A percentile compares a stretch with the other conserved stretches of the same genome.
Conservation (phyloP, 148 eudicot genomes). For the Nepenthes gracilis region DNA sequence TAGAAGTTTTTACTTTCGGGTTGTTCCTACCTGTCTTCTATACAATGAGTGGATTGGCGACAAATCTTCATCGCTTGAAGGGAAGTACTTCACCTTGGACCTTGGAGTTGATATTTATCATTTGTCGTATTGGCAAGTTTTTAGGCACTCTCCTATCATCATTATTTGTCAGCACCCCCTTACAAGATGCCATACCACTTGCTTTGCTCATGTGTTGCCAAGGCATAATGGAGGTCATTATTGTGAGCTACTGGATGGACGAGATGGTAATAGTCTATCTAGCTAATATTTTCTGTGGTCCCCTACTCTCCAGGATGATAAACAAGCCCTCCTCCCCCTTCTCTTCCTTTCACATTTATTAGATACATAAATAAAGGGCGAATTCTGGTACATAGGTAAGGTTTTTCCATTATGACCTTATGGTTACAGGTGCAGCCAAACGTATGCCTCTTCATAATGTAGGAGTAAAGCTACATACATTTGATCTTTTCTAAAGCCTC, state of each 20-base stretch:
- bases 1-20: conserved; percentile 18
- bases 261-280: conserved; percentile 10
- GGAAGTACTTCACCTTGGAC: conserved; percentile 9
- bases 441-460: no score
- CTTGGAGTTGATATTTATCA: conserved; percentile 19
- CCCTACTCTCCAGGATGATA: neutral
- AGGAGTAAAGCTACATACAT: no score
- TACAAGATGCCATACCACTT: conserved; percentile 23
- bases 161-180: conserved; percentile 7
- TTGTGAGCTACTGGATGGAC: conserved; percentile 15
- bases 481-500: no score
- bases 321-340: neutral
- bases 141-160: conserved; percentile 18
- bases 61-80: conserved; percentile 6
- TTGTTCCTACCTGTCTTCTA: conserved; percentile 19
- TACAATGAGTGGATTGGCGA: conserved; percentile 19
- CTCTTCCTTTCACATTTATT: neutral
- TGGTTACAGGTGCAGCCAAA: neutral
- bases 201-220: conserved; percentile 22
- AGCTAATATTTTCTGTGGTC: neutral
- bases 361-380: neutral
- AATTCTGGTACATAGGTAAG: no score
- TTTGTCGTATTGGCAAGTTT: conserved; percentile 20
- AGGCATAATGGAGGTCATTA: conserved; percentile 25
- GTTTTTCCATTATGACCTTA: neutral